These are phyloP conservation scores for Chlamydomonas eustigma DNA, from an alignment of 139 green algal genomes.

Conservation along the genomic window DNA sequence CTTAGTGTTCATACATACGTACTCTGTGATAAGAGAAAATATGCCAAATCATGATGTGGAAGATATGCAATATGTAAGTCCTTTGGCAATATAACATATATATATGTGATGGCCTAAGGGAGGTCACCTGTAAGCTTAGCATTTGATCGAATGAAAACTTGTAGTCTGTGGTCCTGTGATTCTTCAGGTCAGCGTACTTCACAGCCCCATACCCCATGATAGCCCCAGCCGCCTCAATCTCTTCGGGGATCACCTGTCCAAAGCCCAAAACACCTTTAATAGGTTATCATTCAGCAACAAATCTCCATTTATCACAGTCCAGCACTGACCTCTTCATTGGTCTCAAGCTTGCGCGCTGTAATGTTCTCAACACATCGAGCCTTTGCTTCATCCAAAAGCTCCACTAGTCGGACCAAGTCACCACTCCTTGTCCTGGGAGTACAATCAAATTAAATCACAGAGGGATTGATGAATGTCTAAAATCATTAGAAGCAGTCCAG, in stretches of 20 bases:
- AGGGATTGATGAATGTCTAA: too few species aligned
- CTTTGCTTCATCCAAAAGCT: conserved; percentile 95
- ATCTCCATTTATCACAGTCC: neutral
- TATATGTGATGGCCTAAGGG: neutral
- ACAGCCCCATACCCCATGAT: conserved; percentile 93
- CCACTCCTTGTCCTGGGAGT: conserved; percentile 43
- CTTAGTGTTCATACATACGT: too few species aligned
- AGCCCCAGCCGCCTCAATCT: conserved; percentile 63
- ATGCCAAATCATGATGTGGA: too few species aligned
- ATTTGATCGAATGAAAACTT: conserved; percentile 87
- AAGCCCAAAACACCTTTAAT: too few species aligned
- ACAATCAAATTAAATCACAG: too few species aligned
- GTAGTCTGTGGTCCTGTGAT: conserved; percentile 93
- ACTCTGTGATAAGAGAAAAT: too few species aligned
- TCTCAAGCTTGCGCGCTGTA: conserved; percentile 17
- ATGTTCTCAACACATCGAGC: conserved; percentile 19
- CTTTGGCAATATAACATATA: neutral
- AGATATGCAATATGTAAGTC: neutral
- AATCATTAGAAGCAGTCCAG: too few species aligned
- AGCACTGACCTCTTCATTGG: conserved; percentile 38
- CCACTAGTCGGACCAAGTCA: conserved; percentile 80
- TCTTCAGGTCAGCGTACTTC: conserved; percentile 98
- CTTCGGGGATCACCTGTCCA: conserved; percentile 36
- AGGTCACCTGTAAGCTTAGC: conserved; percentile 11
- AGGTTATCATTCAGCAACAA: too few species aligned